Evolutionary conservation across 768 basidiomycete species (phyloP), one percentile per base, ranked within the genome.

Genomic region (Macrolepiota fuliginosa): DNA sequence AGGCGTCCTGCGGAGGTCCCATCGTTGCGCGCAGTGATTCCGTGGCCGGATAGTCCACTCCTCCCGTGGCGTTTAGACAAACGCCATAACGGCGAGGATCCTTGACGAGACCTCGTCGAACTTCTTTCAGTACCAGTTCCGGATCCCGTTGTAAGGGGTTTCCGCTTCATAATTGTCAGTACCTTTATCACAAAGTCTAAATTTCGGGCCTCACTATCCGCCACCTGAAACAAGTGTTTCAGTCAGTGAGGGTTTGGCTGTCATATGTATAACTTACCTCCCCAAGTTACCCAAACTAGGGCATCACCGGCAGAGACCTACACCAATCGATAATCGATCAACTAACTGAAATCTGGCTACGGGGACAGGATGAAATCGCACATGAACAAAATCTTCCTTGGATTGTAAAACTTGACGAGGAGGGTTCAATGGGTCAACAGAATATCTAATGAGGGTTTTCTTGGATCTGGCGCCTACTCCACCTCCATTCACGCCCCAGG

Each of bases 401-500:
- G 70, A 69, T n/a, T 63, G 62, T 3, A 70, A 54, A 7, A 58
- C 22, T 56, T 68, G 60, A n/a, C 70, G 67, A 24, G 67, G 65
- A 27, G 67, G 66, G 50, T 69, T 67, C 17, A 46, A 53, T 7
- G 62, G 56, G 24, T 67, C 64, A 19, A 61, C 55, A 50, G 68
- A 67, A 52, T 64, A 65, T 51, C 64, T 63, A 11, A 71, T 63
- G 1, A 73, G 63, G 10, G 68, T 67, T 62, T 72, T 72, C 22
- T 57, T 66, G 10, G 70, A 71, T 19, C 72, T 64, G 24, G 61
- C 50, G 4, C 71, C 70, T 32, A 70, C 67, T 32, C 69, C 69
- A 13, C 72, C 72, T 51, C 71, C 72, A 58, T 73, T 70, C n/a
- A 73, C 72, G 42, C 72, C 72, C 72, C 72, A 73, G n/a, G 72